Base-by-base conservation (phyloP, 1,284 basidiomycete species). In the Papiliotrema fonsecae region DNA sequence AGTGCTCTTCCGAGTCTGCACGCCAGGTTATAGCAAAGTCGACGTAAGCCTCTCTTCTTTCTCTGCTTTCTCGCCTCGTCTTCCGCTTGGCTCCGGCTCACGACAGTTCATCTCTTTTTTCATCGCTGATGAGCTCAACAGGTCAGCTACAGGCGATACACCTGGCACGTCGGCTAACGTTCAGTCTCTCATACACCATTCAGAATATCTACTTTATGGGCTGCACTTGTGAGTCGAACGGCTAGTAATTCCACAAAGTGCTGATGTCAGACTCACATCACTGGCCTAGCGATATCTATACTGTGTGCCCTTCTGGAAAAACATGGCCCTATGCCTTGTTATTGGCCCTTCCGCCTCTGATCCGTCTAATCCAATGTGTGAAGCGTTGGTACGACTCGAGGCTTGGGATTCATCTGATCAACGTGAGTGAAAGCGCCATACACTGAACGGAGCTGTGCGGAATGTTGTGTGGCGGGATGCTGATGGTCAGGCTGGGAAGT, bases 361-460 rank as follows among this genome's bases (percentile, higher is more conserved):
- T 83, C 28, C 89, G 93, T 75, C 67, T 92, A 39, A 76, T 87
- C 11, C 93, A 97, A 69, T 90, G 88, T 69, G 62, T 94, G 36
- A 86, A 85, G 61, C 88, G 93, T 76, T 97, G 84, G 69, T 72
- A 73, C 32, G 92, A 96, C 67, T 88, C 87, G 7, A 75, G 77
- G 36, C 73, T 86, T 26, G 62, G 76, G 25, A 86, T 86, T 0
- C 91, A 97, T 77, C 75, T 97, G 27, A 81, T 96, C 66, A 97
- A 97, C 57, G 89, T 86, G 47, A 52, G 79, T 72, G n/a, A n/a
- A n/a, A n/a, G n/a, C n/a, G n/a, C n/a, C n/a, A n/a, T n/a, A n/a
- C n/a, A n/a, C n/a, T n/a, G n/a, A n/a, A 31, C 37, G n/a, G 35
- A 32, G 21, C 45, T 32, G 2, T 25, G 7, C 11, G 22, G 31